Evolutionary conservation across 345 rosid genomes (phyloP).

Genomic region (Ceriops decandra): DNA sequence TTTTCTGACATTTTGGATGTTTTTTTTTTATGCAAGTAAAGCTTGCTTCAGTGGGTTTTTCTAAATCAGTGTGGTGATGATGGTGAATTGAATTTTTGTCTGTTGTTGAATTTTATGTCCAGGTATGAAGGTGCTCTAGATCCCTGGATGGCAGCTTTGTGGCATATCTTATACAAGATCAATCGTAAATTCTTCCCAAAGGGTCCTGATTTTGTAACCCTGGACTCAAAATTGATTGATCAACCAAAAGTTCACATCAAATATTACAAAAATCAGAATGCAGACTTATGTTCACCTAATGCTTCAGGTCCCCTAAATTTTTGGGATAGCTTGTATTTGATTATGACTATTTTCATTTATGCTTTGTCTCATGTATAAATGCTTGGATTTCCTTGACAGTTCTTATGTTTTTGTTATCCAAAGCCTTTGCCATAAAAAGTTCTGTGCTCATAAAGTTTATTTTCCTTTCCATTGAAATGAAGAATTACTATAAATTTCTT

Average conservation of each 20-base stretch:
- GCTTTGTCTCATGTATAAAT: neutral
- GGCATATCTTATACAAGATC: constrained; percentile 55
- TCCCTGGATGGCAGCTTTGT: constrained; percentile 86
- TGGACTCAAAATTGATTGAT: constrained; percentile 44
- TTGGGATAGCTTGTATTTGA: neutral
- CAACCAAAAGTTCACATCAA: constrained; percentile 57
- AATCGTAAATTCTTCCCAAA: constrained; percentile 60
- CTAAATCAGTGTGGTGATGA: neutral
- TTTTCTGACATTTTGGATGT: too few species aligned
- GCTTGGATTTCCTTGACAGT: constrained; percentile 5
- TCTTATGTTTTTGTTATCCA: neutral
- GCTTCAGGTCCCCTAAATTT: constrained; percentile 42
- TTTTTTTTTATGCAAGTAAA: neutral
- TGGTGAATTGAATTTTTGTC: neutral
- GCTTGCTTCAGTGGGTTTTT: neutral
- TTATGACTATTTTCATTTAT: neutral
- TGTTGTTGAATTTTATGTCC: constrained; percentile 8
- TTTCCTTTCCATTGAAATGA: too few species aligned
- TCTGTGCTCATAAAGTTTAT: neutral
- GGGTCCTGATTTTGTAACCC: constrained; percentile 54
- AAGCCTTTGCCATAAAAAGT: neutral
- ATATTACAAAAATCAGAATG: constrained; percentile 35
- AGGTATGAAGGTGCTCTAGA: constrained; percentile 96
- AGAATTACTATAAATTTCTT: too few species aligned
- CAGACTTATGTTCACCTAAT: constrained; percentile 25